Evolutionary conservation across 2,329 filamentous ascomycete genomes (phyloP).

Genomic region (Ampelomyces quisqualis): DNA sequence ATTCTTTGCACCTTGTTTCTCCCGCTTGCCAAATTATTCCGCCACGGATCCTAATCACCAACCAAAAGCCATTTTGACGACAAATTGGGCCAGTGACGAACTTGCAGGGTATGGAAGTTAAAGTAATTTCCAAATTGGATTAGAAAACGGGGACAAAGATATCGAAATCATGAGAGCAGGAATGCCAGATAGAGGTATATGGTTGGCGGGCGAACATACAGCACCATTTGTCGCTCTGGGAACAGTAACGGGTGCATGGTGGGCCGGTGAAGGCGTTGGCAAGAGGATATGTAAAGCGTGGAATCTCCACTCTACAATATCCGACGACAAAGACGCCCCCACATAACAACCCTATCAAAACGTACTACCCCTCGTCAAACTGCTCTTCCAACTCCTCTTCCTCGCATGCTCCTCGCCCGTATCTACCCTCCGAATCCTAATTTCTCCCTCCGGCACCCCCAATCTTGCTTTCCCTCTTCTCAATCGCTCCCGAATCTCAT

Average conservation of each 20-base stretch:
- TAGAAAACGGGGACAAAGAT: slow-evolving; percentile 69
- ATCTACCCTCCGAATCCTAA: slow-evolving; percentile 23
- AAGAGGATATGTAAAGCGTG: too few relatives aligned
- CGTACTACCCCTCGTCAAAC: slow-evolving; percentile 30
- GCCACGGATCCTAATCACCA: slow-evolving; percentile 56
- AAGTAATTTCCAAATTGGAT: slow-evolving; percentile 77
- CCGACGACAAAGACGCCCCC: too few relatives aligned
- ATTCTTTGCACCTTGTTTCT: slow-evolving; percentile 78
- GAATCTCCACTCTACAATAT: too few relatives aligned
- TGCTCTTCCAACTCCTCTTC: slow-evolving; percentile 21
- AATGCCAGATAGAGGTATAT: slow-evolving; percentile 66
- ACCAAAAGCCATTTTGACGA: slow-evolving; percentile 66
- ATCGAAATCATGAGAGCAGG: slow-evolving; percentile 61
- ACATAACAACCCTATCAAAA: slow-evolving; percentile 21
- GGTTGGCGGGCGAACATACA: slow-evolving; percentile 89
- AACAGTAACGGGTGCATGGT: slow-evolving; percentile 74
- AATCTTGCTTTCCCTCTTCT: slow-evolving; percentile 24
- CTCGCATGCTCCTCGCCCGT: slow-evolving; percentile 4
- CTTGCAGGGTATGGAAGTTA: slow-evolving; percentile 82
- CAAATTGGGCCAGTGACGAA: slow-evolving; percentile 75
- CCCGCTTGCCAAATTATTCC: slow-evolving; percentile 68
- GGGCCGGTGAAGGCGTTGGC: slow-evolving; percentile 80
- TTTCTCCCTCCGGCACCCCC: slow-evolving; percentile 26
- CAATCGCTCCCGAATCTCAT: slow-evolving; percentile 22
- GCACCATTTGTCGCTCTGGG: slow-evolving; percentile 82